A percentile compares a stretch with the other conserved stretches of the same genome.
Evolutionary conservation across 352 stramenopile species (phyloP).

Genomic region (Phytophthora lateralis): DNA sequence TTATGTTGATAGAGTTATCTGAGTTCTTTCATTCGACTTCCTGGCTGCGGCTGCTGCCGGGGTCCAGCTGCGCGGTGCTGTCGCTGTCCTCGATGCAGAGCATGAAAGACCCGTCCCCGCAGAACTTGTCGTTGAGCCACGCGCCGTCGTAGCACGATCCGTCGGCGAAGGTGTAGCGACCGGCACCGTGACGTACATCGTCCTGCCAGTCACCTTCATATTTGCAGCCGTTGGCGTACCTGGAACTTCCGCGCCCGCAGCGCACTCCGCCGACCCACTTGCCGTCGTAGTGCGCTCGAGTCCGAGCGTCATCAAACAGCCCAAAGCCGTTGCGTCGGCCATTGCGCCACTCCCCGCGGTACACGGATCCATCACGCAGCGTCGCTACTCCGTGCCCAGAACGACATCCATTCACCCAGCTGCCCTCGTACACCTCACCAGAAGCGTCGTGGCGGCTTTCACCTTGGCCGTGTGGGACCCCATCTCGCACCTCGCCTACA

Average conservation of each 20-base stretch:
- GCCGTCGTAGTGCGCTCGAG: slow-evolving; percentile 72
- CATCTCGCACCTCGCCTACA: slow-evolving; percentile 41
- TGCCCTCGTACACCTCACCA: slow-evolving; percentile 58
- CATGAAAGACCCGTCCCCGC: slow-evolving; percentile 70
- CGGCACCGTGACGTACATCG: slow-evolving; percentile 80
- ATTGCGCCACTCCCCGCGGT: slow-evolving; percentile 84
- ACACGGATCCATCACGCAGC: slow-evolving; percentile 79
- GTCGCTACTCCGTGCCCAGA: slow-evolving; percentile 58
- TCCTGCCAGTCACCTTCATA: slow-evolving; percentile 88
- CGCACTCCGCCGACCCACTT: slow-evolving; percentile 86
- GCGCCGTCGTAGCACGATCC: slow-evolving; percentile 84
- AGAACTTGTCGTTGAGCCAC: slow-evolving; percentile 80
- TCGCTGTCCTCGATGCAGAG: slow-evolving; percentile 43
- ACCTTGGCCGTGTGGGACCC: slow-evolving; percentile 62
- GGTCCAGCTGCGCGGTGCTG: slow-evolving; percentile 1
- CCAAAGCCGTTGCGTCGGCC: slow-evolving; percentile 88
- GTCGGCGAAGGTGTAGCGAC: slow-evolving; percentile 75
- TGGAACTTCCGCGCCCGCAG: slow-evolving; percentile 63
- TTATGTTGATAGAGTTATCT: background rate
- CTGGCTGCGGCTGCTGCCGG: background rate
- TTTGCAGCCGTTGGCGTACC: slow-evolving; percentile 61
- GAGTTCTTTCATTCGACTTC: background rate
- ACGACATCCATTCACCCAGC: slow-evolving; percentile 53
- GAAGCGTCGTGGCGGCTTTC: slow-evolving; percentile 43
- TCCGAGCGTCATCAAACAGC: slow-evolving; percentile 56